phyloP scores from a whole-genome alignment of 371 early-diverging fungal species.

The Mucor indicus region DNA sequence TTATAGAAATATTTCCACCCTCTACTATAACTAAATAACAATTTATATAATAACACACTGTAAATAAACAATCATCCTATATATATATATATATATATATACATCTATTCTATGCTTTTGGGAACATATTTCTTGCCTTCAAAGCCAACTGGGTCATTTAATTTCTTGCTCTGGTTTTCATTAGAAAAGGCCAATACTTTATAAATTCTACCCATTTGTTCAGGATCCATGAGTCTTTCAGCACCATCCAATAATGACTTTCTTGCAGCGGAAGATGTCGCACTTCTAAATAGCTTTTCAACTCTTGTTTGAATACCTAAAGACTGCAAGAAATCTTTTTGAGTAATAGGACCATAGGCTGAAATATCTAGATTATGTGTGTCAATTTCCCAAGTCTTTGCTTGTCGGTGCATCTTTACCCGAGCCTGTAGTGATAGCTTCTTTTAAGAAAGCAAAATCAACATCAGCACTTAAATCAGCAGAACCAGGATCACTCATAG shows the following conservation, averaged over 20 bases:
- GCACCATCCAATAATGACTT: constrained; percentile 66
- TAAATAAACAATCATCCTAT: too few relatives aligned
- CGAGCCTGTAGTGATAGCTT: constrained; percentile 46
- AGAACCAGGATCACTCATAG: constrained; percentile 78
- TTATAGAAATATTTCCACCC: too few relatives aligned
- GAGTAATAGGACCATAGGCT: constrained; percentile 79
- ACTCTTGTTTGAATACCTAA: constrained; percentile 85
- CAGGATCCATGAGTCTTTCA: constrained; percentile 72
- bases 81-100: too few relatives aligned
- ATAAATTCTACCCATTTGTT: constrained; percentile 79
- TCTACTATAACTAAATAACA: too few relatives aligned
- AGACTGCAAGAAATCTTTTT: constrained; percentile 74
- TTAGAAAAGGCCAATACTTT: constrained; percentile 72
- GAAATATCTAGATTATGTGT: constrained; percentile 15
- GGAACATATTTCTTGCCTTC: constrained; percentile 1
- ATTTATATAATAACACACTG: too few relatives aligned
- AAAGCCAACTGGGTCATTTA: constrained; percentile 18
- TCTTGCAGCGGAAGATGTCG: constrained; percentile 45
- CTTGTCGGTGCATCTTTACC: constrained; percentile 35
- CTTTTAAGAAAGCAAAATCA: constrained; percentile 78
- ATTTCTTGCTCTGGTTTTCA: neutral
- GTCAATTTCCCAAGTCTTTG: neutral
- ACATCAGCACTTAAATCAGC: constrained; percentile 93
- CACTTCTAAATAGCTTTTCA: constrained; percentile 64
- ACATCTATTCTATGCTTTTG: too few relatives aligned